Evolutionary conservation across 192 early-diverging fungal genomes (phyloP).

Genomic region (Dispira simplex): DNA sequence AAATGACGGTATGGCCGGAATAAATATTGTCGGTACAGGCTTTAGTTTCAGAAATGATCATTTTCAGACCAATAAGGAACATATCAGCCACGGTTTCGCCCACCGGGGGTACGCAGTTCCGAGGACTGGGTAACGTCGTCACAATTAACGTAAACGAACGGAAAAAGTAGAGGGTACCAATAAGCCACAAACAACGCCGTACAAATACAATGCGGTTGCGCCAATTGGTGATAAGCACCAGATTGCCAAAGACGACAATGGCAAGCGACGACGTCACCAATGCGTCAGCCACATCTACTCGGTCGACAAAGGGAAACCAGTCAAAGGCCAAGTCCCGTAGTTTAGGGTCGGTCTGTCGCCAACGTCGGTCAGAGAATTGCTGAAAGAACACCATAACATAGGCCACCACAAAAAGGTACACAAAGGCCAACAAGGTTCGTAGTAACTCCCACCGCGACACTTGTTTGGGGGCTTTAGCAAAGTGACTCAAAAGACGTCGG

Average conservation of each 20-base stretch:
- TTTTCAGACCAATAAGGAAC: conserved; percentile 25
- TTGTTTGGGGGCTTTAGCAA: conserved; percentile 11
- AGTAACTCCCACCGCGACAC: conserved; percentile 14
- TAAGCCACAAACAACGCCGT: conserved; percentile 34
- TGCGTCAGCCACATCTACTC: conserved; percentile 32
- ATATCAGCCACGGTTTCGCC: conserved; percentile 21
- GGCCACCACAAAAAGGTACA: conserved; percentile 21
- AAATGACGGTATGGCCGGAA: conserved; percentile 41
- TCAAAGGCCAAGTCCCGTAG: conserved; percentile 34
- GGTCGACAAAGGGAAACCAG: conserved; percentile 24
- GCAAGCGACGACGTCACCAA: conserved; percentile 29
- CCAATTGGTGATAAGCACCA: conserved; percentile 27
- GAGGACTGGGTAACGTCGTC: conserved; percentile 36
- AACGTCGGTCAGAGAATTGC: conserved; percentile 30
- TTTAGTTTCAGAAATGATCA: conserved; percentile 28
- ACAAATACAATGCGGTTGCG: conserved; percentile 30
- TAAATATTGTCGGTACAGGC: conserved; percentile 47
- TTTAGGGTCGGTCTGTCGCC: conserved; percentile 18
- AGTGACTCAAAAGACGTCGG: not conserved
- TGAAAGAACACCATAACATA: conserved; percentile 31
- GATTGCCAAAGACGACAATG: conserved; percentile 24
- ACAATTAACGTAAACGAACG: conserved; percentile 35
- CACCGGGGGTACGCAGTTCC: conserved; percentile 14
- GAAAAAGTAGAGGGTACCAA: conserved; percentile 34
- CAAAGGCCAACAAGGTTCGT: conserved; percentile 21